phyloP scores from a whole-genome alignment of 305 asterid species.

The Fraxinus dipetala region DNA sequence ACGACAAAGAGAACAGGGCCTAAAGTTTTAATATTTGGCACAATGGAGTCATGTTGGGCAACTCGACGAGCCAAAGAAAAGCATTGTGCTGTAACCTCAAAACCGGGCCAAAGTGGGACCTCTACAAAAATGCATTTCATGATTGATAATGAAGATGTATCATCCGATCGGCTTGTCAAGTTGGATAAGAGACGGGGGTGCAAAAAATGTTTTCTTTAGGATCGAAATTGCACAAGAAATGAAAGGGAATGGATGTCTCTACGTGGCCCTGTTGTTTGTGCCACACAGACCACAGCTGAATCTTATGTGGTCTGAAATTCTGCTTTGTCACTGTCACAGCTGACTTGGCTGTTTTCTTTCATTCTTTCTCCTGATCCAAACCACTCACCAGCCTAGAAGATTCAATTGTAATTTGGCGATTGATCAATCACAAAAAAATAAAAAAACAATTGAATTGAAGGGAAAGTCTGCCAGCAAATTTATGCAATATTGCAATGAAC shows the following conservation, averaged over 20 bases:
- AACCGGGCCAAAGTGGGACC: background rate
- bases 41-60: background rate
- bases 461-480: background rate
- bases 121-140: background rate
- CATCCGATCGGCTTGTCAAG: background rate
- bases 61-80: background rate
- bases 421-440: background rate
- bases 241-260: slow-evolving; percentile 37
- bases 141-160: background rate
- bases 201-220: background rate
- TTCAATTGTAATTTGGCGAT: slow-evolving; percentile 2
- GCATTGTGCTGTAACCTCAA: background rate
- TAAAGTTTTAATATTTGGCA: too few species aligned
- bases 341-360: slow-evolving; percentile 28
- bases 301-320: slow-evolving; percentile 44
- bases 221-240: background rate
- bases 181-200: background rate
- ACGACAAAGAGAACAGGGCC: too few species aligned
- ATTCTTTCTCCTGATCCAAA: background rate
- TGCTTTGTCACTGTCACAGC: slow-evolving; percentile 32
- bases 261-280: slow-evolving; percentile 33
- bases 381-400: background rate
- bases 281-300: slow-evolving; percentile 23
- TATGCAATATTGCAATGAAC: slow-evolving; percentile 31
- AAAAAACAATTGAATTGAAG: background rate